Conservation (phyloP, 2,329 filamentous ascomycete species). For the Pseudodiploospora longispora region DNA sequence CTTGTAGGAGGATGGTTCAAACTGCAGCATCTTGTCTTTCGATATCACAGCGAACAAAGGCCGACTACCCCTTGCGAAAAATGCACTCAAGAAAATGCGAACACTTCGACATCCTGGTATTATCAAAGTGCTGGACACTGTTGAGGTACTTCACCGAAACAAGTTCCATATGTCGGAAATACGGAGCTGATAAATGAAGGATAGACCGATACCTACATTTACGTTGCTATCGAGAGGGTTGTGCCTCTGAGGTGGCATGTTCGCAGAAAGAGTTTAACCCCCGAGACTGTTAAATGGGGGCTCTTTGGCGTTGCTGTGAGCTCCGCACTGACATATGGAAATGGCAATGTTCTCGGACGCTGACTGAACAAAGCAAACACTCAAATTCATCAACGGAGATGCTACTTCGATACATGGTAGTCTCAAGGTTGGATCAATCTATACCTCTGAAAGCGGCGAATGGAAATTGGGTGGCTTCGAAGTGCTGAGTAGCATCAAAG, state of each 20-base stretch:
- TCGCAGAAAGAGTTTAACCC: conserved; percentile 75
- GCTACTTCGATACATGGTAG: conserved; percentile 86
- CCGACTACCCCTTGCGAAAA: conserved; percentile 77
- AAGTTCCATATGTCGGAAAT: neutral
- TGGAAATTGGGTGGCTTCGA: conserved; percentile 97
- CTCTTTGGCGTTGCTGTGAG: conserved; percentile 72
- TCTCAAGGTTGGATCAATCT: conserved; percentile 77
- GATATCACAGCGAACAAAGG: conserved; percentile 76
- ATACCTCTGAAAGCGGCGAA: conserved; percentile 91
- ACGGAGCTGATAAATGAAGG: conserved; percentile 15
- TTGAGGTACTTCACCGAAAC: conserved; percentile 57
- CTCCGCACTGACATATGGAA: no score
- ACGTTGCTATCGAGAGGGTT: conserved; percentile 89
- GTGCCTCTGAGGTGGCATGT: conserved; percentile 85
- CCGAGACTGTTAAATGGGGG: conserved; percentile 96
- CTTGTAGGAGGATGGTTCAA: conserved; percentile 76
- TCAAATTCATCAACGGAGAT: conserved; percentile 95
- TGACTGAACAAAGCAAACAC: conserved; percentile 56
- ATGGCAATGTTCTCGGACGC: neutral
- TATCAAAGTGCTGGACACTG: conserved; percentile 86
- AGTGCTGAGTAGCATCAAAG: conserved; percentile 87
- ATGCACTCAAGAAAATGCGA: conserved; percentile 87
- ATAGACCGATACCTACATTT: conserved; percentile 88
- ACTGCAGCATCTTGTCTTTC: conserved; percentile 96
- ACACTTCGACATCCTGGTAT: conserved; percentile 92